Percentiles rank a stretch among this genome's conserved stretches.
These are phyloP conservation scores for Malbranchea cinnamomea DNA, from an alignment of 2,329 filamentous ascomycete species.

Conservation along the genomic window DNA sequence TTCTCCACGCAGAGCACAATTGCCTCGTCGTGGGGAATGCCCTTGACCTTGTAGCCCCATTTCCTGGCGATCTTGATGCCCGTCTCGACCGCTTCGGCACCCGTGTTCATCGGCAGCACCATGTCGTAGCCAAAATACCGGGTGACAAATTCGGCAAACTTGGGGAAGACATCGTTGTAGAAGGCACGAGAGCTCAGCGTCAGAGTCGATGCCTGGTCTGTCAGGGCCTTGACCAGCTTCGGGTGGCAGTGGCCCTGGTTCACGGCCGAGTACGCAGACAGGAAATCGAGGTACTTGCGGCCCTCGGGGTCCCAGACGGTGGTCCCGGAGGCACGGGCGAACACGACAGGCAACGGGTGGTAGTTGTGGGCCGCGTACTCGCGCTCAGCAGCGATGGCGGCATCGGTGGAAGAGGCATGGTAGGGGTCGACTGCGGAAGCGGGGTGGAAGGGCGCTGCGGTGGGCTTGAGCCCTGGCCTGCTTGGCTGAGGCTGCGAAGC, in stretches of 20 bases:
- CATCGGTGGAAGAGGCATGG: conserved; percentile 64
- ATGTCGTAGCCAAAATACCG: conserved; percentile 88
- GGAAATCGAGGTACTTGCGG: conserved; percentile 89
- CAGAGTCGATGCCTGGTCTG: conserved; percentile 74
- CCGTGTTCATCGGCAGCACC: conserved; percentile 97
- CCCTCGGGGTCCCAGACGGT: conserved; percentile 96
- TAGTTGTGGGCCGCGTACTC: conserved; percentile 95
- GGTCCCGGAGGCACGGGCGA: conserved; percentile 68
- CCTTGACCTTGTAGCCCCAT: conserved; percentile 96
- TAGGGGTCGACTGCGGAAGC: conserved; percentile 21
- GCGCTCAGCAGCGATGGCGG: conserved; percentile 68
- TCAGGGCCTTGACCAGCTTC: conserved; percentile 78
- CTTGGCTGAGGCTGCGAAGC: background rate
- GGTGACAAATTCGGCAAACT: conserved; percentile 86
- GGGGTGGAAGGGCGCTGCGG: conserved; percentile 2
- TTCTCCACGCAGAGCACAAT: conserved; percentile 70
- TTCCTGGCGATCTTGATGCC: conserved; percentile 92
- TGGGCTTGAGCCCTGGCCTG: background rate
- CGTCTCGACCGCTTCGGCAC: conserved; percentile 90
- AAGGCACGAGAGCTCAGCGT: conserved; percentile 91
- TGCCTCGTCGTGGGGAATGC: conserved; percentile 70
- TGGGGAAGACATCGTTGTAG: conserved; percentile 95
- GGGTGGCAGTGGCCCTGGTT: conserved; percentile 98
- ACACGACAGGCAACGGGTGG: conserved; percentile 89
- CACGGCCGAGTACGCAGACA: conserved; percentile 94